Conservation (phyloP, 2,329 filamentous ascomycete genomes). For the Leptographium radiaticola region DNA sequence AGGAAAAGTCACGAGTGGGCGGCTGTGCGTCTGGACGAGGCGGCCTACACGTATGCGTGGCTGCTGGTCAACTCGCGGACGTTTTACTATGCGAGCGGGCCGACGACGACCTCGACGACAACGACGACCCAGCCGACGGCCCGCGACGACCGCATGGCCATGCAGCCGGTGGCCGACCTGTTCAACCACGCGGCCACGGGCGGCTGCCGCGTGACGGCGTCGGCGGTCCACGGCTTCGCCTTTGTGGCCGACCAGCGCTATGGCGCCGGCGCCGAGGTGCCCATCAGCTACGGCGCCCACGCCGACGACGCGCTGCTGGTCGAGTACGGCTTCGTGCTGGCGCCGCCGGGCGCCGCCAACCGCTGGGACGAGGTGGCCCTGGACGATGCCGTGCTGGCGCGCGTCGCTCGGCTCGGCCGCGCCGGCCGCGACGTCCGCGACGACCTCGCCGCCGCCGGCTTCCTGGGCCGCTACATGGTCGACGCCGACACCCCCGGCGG, state of each 20-base stretch:
- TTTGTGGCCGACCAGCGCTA: conserved; percentile 39
- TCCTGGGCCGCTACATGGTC: conserved; percentile 14
- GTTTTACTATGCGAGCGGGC: conserved; percentile 37
- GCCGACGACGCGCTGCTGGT: conserved; percentile 60
- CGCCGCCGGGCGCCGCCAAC: conserved; percentile 20
- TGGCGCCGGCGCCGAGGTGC: conserved; percentile 48
- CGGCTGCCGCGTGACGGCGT: conserved; percentile 35
- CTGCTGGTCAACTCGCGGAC: conserved; percentile 47
- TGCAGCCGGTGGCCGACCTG: conserved; percentile 60
- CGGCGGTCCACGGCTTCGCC: conserved; percentile 35
- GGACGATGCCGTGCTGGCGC: conserved; percentile 29
- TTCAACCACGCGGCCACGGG: conserved; percentile 42
- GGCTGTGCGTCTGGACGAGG: not conserved
- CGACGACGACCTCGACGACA: conserved; percentile 21
- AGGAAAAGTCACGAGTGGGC: not conserved
- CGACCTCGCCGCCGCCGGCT: conserved; percentile 11
- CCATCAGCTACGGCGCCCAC: conserved; percentile 56
- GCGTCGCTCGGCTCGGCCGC: not conserved
- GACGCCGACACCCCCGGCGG: conserved; percentile 13
- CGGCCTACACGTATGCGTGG: conserved; percentile 36
- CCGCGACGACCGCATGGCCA: conserved; percentile 47
- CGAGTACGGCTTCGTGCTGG: conserved; percentile 45
- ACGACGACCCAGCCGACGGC: conserved; percentile 26
- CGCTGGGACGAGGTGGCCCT: conserved; percentile 34
- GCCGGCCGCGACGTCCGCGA: conserved; percentile 1